Conservation (phyloP, 495 filamentous ascomycete genomes). For the Xylaria sp. region DNA sequence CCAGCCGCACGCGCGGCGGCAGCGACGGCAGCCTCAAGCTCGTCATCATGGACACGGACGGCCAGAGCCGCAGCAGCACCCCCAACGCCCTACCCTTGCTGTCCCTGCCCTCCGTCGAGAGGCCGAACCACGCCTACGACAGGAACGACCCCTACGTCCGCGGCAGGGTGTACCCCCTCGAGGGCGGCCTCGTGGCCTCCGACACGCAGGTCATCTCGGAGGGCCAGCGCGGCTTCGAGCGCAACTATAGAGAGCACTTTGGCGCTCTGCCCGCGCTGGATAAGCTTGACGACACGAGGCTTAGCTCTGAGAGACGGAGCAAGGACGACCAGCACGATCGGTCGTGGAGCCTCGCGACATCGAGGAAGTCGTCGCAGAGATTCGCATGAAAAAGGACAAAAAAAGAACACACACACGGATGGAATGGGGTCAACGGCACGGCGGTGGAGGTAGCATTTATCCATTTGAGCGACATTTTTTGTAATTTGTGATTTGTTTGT, state of each 20-base stretch:
- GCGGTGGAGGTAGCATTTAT: neutral
- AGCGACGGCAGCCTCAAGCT: slow-evolving; percentile 26
- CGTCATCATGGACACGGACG: slow-evolving; percentile 22
- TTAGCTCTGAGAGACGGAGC: neutral
- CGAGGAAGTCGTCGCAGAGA: slow-evolving; percentile 20
- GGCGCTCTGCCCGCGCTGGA: neutral
- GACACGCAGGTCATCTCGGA: slow-evolving; percentile 29
- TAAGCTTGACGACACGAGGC: neutral
- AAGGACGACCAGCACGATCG: slow-evolving; percentile 4
- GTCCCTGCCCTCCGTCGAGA: neutral
- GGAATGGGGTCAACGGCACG: neutral
- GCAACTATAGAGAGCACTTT: slow-evolving; percentile 21
- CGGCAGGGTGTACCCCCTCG: slow-evolving; percentile 21
- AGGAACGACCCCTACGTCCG: slow-evolving; percentile 20
- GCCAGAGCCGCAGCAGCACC: neutral
- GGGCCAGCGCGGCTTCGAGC: slow-evolving; percentile 26
- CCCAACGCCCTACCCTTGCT: neutral
- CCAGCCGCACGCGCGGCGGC: slow-evolving; percentile 18
- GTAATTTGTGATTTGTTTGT: slow-evolving; percentile 12
- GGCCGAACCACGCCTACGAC: neutral
- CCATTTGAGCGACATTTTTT: neutral
- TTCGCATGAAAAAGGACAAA: neutral
- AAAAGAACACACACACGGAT: neutral
- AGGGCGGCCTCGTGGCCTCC: neutral
- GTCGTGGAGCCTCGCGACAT: neutral